These are phyloP conservation scores for Lactifluus rugatus DNA, from an alignment of 768 basidiomycete species.

Conservation along the genomic window DNA sequence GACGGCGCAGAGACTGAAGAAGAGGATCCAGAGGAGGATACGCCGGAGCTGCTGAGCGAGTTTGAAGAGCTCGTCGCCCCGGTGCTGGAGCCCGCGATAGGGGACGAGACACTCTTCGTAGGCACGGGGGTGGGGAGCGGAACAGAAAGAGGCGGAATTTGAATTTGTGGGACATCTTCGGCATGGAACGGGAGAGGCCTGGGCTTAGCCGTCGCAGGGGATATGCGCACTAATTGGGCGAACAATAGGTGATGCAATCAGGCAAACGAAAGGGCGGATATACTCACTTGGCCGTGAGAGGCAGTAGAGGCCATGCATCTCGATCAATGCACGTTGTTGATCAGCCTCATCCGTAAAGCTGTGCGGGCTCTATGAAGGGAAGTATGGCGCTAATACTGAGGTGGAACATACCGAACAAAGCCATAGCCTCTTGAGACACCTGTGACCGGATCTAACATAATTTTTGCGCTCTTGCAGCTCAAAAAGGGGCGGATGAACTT, in stretches of 20 bases:
- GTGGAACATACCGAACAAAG: conserved; percentile 63
- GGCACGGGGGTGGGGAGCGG: conserved; percentile 38
- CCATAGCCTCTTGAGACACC: conserved; percentile 88
- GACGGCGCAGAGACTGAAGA: conserved; percentile 29
- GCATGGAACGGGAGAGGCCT: conserved; percentile 41
- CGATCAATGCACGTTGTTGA: conserved; percentile 80
- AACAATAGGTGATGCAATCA: conserved; percentile 22
- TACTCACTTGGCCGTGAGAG: conserved; percentile 77
- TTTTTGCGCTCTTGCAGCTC: conserved; percentile 93
- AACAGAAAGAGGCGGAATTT: conserved; percentile 33
- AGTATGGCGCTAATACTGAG: conserved; percentile 5
- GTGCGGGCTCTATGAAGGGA: conserved; percentile 17
- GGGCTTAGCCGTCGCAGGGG: conserved; percentile 81
- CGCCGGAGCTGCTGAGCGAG: conserved; percentile 21
- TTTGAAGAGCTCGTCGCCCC: conserved; percentile 18
- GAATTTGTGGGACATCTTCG: conserved; percentile 20
- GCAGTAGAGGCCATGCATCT: conserved; percentile 89
- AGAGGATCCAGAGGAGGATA: conserved; percentile 35
- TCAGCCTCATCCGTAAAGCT: conserved; percentile 86
- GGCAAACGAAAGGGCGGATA: neutral
- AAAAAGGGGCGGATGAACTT: conserved; percentile 82
- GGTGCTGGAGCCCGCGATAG: conserved; percentile 41
- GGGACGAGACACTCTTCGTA: conserved; percentile 59
- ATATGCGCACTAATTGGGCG: conserved; percentile 64
- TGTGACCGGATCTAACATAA: conserved; percentile 86